Base-by-base conservation (phyloP, 192 early-diverging fungal species). In the Spizellomyces sp. region DNA sequence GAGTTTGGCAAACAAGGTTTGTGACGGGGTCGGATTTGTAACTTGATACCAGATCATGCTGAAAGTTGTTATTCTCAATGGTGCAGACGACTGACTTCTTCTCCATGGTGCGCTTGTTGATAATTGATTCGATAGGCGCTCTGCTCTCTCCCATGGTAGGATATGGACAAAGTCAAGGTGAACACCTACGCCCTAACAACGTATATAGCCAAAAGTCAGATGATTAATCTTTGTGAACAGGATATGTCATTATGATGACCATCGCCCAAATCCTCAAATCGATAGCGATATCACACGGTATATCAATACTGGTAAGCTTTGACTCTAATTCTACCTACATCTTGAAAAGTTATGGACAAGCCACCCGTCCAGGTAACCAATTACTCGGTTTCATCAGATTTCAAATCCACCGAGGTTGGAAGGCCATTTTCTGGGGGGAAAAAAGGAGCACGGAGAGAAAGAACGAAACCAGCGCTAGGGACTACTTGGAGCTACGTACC, bases 381-480 rank as follows among this genome's bases (percentile, higher is more conserved):
- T 57, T 67, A 59, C 6, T 14, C 66, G 5, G 66, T 67, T n/a
- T 46, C 52, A 36, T 61, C 66, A 10, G 47, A 52, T 36, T 57
- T 57, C 15, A 41, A 14, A 10, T 42, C 43, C 12, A 22, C 45
- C 27, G 27, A 36, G 0, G 27, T 36, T 36, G 14, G 10, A 55
- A 36, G 27, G 3, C 27, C 27, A 36, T 36, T 36, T 3, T 36
- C 27, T 54, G 50, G 50, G 50, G 50, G 14, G 1, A 19, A 19
- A 54, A 2, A 12, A 54, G 50, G 12, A 2, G 50, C 12, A n/a
- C 50, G 14, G 14, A 54, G 50, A 14, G 17, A 15, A 10, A 41
- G 64, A 9, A 67, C 66, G 9, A 67, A 67, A 58, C 66, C 66
- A 10, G 66, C 66, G 4, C 66, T 67, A 12, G 66, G 66, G 8